A percentile compares a stretch with the other conserved stretches of the same genome.
phyloP scores from a whole-genome alignment of 106 monocot genomes.

The Ottelia alismoides region DNA sequence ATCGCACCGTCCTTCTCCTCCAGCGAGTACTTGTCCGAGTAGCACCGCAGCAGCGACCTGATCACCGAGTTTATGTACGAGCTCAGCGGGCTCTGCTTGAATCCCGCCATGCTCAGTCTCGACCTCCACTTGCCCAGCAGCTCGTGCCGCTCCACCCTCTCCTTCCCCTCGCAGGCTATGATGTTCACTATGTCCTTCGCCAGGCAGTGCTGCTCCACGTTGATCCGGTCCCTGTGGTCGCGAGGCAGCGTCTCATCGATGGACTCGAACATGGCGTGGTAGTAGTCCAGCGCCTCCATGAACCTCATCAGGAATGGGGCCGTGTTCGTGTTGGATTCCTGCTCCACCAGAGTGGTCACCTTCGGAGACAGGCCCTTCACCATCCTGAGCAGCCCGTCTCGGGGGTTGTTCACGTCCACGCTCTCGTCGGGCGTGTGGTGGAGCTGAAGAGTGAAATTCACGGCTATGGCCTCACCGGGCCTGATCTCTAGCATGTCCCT shows the following conservation, averaged over 20 bases:
- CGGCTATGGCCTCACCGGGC: conserved; percentile 58
- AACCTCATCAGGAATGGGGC: conserved; percentile 72
- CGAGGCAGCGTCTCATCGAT: conserved; percentile 52
- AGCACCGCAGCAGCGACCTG: conserved; percentile 42
- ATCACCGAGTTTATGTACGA: conserved; percentile 83
- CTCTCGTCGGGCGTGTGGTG: conserved; percentile 92
- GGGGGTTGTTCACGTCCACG: conserved; percentile 71
- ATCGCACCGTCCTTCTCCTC: conserved; percentile 70
- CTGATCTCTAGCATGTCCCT: conserved; percentile 69
- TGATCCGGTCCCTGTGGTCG: conserved; percentile 53
- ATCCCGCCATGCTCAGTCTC: conserved; percentile 75
- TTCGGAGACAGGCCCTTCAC: conserved; percentile 67
- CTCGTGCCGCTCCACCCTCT: conserved; percentile 79
- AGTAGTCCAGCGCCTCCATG: conserved; percentile 69
- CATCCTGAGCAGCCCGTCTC: conserved; percentile 83
- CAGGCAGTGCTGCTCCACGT: conserved; percentile 82
- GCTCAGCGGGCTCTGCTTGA: conserved; percentile 60
- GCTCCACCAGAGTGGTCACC: conserved; percentile 73
- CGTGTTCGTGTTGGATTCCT: conserved; percentile 57
- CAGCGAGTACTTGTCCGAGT: conserved; percentile 58
- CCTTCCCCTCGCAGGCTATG: conserved; percentile 80
- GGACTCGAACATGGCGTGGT: conserved; percentile 76
- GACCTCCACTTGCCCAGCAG: conserved; percentile 84
- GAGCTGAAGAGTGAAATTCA: conserved; percentile 78
- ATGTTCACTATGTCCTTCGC: conserved; percentile 87